Percentiles rank a stretch among this genome's conserved stretches.
phyloP scores from a whole-genome alignment of 2,329 filamentous ascomycete genomes.

The Ophiostoma perfectum region DNA sequence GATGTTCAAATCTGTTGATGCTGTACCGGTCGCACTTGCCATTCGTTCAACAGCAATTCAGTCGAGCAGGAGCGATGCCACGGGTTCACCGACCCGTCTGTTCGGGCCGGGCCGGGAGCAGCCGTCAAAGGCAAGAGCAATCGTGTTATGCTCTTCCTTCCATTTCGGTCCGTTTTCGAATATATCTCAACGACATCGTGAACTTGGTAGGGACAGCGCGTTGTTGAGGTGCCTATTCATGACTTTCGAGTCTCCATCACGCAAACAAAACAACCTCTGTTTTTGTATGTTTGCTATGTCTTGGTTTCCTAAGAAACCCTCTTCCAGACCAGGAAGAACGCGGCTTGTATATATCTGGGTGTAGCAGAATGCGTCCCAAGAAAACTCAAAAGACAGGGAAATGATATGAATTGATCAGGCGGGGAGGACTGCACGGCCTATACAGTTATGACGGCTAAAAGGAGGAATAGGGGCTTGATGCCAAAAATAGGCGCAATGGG shows the following conservation, averaged over 20 bases:
- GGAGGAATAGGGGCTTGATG: not conserved
- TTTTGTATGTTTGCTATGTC: too few species aligned
- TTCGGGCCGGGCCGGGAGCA: not conserved
- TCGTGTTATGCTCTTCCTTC: not conserved
- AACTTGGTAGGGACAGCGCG: too few species aligned
- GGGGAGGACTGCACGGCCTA: not conserved
- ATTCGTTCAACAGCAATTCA: not conserved
- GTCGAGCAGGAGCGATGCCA: not conserved
- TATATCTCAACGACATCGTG: not conserved
- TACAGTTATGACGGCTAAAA: not conserved
- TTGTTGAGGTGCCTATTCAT: too few species aligned
- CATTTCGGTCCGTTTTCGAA: not conserved
- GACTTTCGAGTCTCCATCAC: too few species aligned
- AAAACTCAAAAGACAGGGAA: not conserved
- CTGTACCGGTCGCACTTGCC: not conserved
- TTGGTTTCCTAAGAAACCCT: too few species aligned
- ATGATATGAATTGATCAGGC: not conserved
- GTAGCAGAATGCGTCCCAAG: conserved; percentile 1
- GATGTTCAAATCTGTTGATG: not conserved
- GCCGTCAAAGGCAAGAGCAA: not conserved
- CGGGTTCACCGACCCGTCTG: not conserved
- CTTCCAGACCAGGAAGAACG: not conserved
- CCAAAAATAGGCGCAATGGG: conserved; percentile 14
- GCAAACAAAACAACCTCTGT: too few species aligned
- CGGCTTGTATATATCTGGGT: not conserved